Conservation (phyloP, 176 grass and related monocot genomes). For the Musa schizocarpa region DNA sequence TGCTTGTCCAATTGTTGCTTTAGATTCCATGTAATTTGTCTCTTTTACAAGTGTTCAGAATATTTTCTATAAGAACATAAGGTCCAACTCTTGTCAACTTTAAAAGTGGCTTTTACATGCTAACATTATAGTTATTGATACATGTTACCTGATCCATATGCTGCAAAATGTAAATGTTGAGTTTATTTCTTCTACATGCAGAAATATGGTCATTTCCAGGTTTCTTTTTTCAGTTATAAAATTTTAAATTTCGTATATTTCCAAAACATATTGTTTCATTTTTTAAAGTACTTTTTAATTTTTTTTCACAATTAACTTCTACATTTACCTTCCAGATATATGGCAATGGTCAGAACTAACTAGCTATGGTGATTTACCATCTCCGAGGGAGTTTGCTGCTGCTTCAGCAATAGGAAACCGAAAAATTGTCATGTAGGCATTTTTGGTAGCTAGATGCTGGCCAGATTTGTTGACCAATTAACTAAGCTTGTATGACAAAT, state of each 20-base stretch:
- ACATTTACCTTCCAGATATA: slow-evolving; percentile 38
- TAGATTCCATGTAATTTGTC: not conserved
- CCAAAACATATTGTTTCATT: not conserved
- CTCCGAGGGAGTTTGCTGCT: slow-evolving; percentile 72
- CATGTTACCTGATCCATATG: no score
- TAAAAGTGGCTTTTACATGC: not conserved
- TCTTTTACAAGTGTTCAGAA: not conserved
- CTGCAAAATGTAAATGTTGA: no score
- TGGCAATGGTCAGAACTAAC: slow-evolving; percentile 97
- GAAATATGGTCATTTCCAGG: not conserved
- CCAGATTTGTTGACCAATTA: not conserved
- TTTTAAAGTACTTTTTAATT: not conserved
- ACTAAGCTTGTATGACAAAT: not conserved
- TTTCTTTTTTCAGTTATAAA: not conserved
- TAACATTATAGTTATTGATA: no score
- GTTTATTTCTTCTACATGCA: not conserved
- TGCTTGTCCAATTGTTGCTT: not conserved
- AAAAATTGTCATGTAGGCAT: slow-evolving; percentile 76
- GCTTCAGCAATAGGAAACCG: slow-evolving; percentile 88
- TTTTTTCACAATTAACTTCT: slow-evolving; percentile 10
- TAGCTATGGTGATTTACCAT: slow-evolving; percentile 89
- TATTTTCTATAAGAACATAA: not conserved
- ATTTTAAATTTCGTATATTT: not conserved
- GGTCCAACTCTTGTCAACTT: not conserved
- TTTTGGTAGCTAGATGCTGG: not conserved